Conservation (phyloP, 805 yeast species). For the Blastobotrys americana region DNA sequence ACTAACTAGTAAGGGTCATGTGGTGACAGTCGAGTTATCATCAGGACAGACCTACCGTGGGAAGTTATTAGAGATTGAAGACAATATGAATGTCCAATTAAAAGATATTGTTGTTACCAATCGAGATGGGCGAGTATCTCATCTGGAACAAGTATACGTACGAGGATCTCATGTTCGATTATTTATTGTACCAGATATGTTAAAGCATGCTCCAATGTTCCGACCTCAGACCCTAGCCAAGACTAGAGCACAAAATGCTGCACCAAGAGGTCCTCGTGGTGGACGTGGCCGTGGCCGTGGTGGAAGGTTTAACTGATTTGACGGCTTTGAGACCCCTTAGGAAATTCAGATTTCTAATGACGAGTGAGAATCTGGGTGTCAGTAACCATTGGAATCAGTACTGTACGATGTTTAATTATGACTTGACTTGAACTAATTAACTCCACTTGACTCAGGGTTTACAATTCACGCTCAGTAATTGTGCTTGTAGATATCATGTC, state of each 20-base stretch:
- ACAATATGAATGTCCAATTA: slow-evolving; percentile 87
- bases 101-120: slow-evolving; percentile 75
- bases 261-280: slow-evolving; percentile 19
- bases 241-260: slow-evolving; percentile 18
- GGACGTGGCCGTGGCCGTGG: slow-evolving; percentile 18
- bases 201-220: slow-evolving; percentile 84
- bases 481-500: too few species aligned
- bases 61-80: slow-evolving; percentile 73
- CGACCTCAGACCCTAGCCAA: slow-evolving; percentile 34
- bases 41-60: slow-evolving; percentile 89
- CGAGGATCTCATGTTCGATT: slow-evolving; percentile 87
- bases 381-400: too few species aligned
- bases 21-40: slow-evolving; percentile 70
- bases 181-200: slow-evolving; percentile 80
- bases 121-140: slow-evolving; percentile 64
- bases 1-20: slow-evolving; percentile 73
- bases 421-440: too few species aligned
- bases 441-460: too few species aligned
- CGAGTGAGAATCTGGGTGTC: too few species aligned
- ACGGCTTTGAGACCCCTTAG: not conserved
- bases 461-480: too few species aligned
- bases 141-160: slow-evolving; percentile 77
- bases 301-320: slow-evolving; percentile 1
- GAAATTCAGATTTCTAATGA: too few species aligned
- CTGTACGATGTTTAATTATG: too few species aligned